These are phyloP conservation scores for Graphiopsis chlorocephala DNA, from an alignment of 2,329 filamentous ascomycete genomes.

Conservation along the genomic window DNA sequence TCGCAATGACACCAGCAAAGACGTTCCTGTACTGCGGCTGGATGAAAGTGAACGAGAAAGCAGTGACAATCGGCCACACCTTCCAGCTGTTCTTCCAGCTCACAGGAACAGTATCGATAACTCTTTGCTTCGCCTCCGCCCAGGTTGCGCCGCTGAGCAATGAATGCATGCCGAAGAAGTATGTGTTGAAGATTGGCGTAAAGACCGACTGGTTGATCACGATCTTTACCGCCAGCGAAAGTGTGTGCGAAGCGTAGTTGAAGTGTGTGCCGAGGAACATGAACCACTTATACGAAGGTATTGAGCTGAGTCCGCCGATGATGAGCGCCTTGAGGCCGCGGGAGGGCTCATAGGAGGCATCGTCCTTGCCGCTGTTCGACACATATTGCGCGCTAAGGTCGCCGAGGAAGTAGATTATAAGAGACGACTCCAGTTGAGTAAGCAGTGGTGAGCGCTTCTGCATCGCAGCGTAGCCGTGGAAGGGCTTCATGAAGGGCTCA, in stretches of 20 bases:
- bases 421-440: constrained; percentile 73
- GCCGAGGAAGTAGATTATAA: constrained; percentile 75
- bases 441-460: constrained; percentile 70
- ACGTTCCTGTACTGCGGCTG: constrained; percentile 75
- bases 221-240: constrained; percentile 75
- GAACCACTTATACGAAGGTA: constrained; percentile 82
- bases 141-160: constrained; percentile 58
- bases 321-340: constrained; percentile 69
- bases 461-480: constrained; percentile 62
- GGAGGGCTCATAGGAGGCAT: constrained; percentile 60
- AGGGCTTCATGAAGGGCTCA: constrained; percentile 45
- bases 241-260: constrained; percentile 72
- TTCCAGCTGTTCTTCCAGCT: constrained; percentile 78
- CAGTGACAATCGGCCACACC: constrained; percentile 83
- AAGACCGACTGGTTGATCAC: constrained; percentile 75
- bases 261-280: constrained; percentile 76
- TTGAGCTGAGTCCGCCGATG: constrained; percentile 70
- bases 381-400: constrained; percentile 77
- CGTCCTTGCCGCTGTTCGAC: constrained; percentile 24
- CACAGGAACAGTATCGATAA: constrained; percentile 71
- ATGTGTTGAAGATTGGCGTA: constrained; percentile 62
- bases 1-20: constrained; percentile 71
- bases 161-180: constrained; percentile 53
- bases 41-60: constrained; percentile 82
- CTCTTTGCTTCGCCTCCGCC: constrained; percentile 64